A percentile compares a stretch with the other conserved stretches of the same genome.
phyloP scores from a whole-genome alignment of 2,329 filamentous ascomycete species.

The Aspergillus floridensis region DNA sequence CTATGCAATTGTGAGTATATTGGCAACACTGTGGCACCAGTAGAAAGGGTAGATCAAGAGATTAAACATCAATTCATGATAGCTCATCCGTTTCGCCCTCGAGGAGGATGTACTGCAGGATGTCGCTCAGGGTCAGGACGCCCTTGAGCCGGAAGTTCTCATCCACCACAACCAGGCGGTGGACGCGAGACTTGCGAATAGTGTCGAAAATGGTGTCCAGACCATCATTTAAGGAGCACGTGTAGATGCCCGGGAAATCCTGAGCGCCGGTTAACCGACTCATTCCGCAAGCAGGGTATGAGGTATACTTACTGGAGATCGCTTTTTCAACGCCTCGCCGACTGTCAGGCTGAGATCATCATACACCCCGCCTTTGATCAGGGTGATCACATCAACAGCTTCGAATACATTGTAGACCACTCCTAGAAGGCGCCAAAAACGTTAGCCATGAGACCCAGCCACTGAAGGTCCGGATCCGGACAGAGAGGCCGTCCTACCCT shows the following conservation, averaged over 20 bases:
- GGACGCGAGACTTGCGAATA: slow-evolving; percentile 89
- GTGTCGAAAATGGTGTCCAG: slow-evolving; percentile 97
- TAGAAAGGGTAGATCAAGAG: not conserved
- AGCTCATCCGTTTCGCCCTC: slow-evolving; percentile 66
- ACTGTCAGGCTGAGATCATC: slow-evolving; percentile 84
- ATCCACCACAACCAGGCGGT: slow-evolving; percentile 89
- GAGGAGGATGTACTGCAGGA: slow-evolving; percentile 88
- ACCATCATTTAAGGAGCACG: slow-evolving; percentile 85
- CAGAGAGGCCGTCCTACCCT: slow-evolving; percentile 45
- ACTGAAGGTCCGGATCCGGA: not conserved
- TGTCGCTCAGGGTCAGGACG: slow-evolving; percentile 90
- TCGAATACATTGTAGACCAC: slow-evolving; percentile 93
- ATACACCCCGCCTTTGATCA: slow-evolving; percentile 90
- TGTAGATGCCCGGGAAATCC: slow-evolving; percentile 96
- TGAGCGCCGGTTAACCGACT: slow-evolving; percentile 30
- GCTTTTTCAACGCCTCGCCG: slow-evolving; percentile 82
- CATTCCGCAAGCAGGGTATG: slow-evolving; percentile 57
- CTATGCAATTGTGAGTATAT: slow-evolving; percentile 33
- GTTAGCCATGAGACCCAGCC: not conserved
- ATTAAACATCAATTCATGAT: slow-evolving; percentile 23
- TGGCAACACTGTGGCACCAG: slow-evolving; percentile 1
- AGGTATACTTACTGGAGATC: slow-evolving; percentile 62
- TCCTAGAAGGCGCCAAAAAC: slow-evolving; percentile 40
- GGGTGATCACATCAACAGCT: slow-evolving; percentile 91
- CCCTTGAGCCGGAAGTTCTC: slow-evolving; percentile 82